Evolutionary conservation across 257 asterid genomes (phyloP).

Genomic region (Solanum etuberosum): DNA sequence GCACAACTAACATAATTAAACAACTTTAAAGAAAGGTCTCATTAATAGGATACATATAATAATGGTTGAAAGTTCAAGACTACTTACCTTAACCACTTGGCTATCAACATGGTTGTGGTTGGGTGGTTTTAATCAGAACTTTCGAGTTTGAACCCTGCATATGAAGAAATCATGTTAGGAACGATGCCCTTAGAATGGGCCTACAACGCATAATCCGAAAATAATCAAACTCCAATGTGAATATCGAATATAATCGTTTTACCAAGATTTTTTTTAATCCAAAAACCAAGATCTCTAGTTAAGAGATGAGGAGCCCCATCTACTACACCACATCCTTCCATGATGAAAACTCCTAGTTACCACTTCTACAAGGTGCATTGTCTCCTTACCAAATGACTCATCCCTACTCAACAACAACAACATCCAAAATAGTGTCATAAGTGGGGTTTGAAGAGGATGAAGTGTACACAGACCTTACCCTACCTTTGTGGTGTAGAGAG

Average conservation of each 20-base stretch:
- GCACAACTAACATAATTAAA: not conserved
- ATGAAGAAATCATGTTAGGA: not conserved
- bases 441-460: not conserved
- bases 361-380: not conserved
- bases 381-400: conserved; percentile 3
- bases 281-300: not conserved
- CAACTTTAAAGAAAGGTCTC: not conserved
- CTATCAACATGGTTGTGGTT: not conserved
- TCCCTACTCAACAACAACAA: not conserved
- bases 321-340: not conserved
- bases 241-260: too few species aligned
- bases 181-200: not conserved
- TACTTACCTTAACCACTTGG: not conserved
- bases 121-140: not conserved
- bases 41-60: not conserved
- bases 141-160: not conserved
- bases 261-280: not conserved
- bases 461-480: not conserved
- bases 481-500: not conserved
- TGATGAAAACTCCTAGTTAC: not conserved
- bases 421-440: not conserved
- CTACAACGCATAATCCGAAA: too few species aligned
- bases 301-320: not conserved
- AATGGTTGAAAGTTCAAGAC: conserved; percentile 4
- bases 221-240: too few species aligned